Percentiles rank a stretch among this genome's conserved stretches.
phyloP scores from a whole-genome alignment of 441 rosid species.

The Biscutella laevigata region DNA sequence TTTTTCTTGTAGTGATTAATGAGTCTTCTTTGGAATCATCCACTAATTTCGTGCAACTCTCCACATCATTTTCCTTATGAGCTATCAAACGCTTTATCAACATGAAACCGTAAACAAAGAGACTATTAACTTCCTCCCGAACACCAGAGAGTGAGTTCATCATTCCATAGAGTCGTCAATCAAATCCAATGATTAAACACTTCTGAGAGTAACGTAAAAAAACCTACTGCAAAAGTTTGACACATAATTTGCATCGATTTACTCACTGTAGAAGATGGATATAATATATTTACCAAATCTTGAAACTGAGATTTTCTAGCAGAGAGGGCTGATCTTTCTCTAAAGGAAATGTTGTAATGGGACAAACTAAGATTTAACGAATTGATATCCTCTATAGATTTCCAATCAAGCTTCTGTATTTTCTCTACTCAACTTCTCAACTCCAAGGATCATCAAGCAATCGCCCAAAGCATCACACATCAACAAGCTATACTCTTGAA shows the following conservation, averaged over 20 bases:
- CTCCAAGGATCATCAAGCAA: too few species aligned
- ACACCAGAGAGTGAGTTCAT: conserved; percentile 79
- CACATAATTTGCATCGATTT: conserved; percentile 83
- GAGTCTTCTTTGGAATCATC: too few species aligned
- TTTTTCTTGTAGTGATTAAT: too few species aligned
- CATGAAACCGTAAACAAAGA: conserved; percentile 82
- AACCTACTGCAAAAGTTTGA: conserved; percentile 88
- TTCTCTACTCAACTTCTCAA: too few species aligned
- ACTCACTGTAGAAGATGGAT: conserved; percentile 41
- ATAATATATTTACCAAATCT: conserved; percentile 36
- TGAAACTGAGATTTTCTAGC: conserved; percentile 47
- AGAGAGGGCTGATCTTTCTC: conserved; percentile 56
- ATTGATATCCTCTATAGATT: conserved; percentile 58
- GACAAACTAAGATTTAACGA: conserved; percentile 65
- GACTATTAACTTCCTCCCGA: conserved; percentile 80
- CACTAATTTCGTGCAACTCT: too few species aligned
- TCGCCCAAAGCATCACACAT: too few species aligned
- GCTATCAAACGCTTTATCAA: conserved; percentile 96
- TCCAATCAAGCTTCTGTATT: too few species aligned
- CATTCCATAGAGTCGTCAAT: conserved; percentile 69
- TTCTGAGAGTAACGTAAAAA: conserved; percentile 78
- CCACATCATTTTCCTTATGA: too few species aligned
- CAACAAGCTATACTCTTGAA: too few species aligned
- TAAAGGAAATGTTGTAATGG: conserved; percentile 45
- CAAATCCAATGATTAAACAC: conserved; percentile 88